phyloP scores from a whole-genome alignment of 768 basidiomycete species.

The Termitomyces sp. region DNA sequence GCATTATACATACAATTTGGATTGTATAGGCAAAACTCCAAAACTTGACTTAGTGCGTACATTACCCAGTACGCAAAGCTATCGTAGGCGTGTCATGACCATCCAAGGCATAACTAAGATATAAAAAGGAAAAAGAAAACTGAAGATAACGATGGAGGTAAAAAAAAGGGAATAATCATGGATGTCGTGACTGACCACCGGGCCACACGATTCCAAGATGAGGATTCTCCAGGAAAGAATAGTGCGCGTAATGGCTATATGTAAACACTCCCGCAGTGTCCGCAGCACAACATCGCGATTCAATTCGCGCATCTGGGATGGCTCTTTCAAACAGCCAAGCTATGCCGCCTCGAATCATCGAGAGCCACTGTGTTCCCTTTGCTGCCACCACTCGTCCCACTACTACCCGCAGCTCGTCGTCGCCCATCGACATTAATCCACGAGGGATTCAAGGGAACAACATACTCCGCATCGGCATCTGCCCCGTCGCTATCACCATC shows the following conservation, averaged over 20 bases:
- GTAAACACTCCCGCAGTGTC: constrained; percentile 3
- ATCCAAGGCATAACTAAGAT: constrained; percentile 8
- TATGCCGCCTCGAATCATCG: constrained; percentile 59
- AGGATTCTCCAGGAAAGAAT: background rate
- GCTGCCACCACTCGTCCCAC: constrained; percentile 12
- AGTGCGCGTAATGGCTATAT: background rate
- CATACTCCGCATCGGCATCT: constrained; percentile 67
- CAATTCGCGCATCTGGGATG: background rate
- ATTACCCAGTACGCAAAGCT: constrained; percentile 4
- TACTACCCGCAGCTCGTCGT: constrained; percentile 32
- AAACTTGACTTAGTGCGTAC: constrained; percentile 2
- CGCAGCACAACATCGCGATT: background rate
- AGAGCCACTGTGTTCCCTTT: constrained; percentile 31
- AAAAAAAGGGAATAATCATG: background rate
- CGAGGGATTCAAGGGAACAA: constrained; percentile 16
- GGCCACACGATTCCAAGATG: background rate
- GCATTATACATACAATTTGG: background rate
- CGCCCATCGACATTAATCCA: constrained; percentile 59
- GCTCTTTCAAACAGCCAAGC: constrained; percentile 49
- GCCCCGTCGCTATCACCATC: constrained; percentile 63
- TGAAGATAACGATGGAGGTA: background rate
- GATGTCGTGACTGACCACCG: background rate
- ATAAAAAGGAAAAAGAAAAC: background rate
- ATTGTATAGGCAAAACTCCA: background rate
- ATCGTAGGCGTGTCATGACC: constrained; percentile 6